Conservation (phyloP, 805 yeast species). For the Middelhovenomyces tepae region DNA sequence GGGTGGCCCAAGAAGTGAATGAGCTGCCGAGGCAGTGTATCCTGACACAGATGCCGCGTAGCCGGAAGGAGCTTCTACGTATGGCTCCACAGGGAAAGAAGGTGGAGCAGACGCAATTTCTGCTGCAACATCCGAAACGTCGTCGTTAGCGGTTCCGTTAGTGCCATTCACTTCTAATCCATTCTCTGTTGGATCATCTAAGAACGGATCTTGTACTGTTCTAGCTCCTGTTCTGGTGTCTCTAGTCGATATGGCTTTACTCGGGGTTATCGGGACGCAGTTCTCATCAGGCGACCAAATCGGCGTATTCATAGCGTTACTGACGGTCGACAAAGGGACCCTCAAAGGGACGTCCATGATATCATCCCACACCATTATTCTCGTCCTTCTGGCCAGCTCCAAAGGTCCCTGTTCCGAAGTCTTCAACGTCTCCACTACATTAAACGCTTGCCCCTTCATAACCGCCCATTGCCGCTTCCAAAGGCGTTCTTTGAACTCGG, state of each 20-base stretch:
- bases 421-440: conserved; percentile 58
- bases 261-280: conserved; percentile 1
- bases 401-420: conserved; percentile 53
- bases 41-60: no score
- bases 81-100: no score
- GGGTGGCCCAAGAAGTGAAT: no score
- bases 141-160: no score
- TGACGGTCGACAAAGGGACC: conserved; percentile 31
- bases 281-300: conserved; percentile 7
- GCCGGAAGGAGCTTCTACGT: no score
- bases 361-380: conserved; percentile 53
- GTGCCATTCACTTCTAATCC: no score
- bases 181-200: neutral
- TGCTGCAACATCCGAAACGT: conserved; percentile 2
- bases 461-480: conserved; percentile 63
- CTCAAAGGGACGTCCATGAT: conserved; percentile 48
- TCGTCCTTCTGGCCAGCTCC: conserved; percentile 51
- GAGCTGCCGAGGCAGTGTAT: no score
- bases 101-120: no score
- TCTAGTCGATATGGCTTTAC: neutral
- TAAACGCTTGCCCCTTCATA: conserved; percentile 69
- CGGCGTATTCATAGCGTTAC: conserved; percentile 39
- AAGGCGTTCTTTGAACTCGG: conserved; percentile 56
- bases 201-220: neutral
- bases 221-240: neutral